phyloP scores from a whole-genome alignment of 306 rosid species.

The Dicorynia guianensis region DNA sequence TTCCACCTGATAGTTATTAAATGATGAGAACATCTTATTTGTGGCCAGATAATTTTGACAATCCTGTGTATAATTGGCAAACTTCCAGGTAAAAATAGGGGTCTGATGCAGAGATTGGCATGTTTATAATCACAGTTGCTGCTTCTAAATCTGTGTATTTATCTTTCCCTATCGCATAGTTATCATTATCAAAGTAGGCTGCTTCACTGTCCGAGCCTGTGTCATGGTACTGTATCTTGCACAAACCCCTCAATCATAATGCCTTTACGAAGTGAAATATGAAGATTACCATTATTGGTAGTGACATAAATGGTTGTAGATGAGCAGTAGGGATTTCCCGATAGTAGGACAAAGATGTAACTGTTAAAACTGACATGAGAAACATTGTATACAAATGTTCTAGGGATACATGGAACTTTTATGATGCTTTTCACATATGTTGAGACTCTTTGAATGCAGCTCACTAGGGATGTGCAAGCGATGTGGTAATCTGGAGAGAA shows the following conservation, averaged over 20 bases:
- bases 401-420: not conserved
- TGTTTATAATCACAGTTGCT: conserved; percentile 3
- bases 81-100: conserved; percentile 3
- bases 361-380: conserved; percentile 8
- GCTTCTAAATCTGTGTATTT: not conserved
- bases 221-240: conserved; percentile 4
- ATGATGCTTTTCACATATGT: not conserved
- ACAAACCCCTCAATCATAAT: not conserved
- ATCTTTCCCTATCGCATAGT: not conserved
- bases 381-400: not conserved
- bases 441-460: conserved; percentile 50
- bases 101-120: not conserved
- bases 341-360: not conserved
- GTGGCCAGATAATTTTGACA: not conserved
- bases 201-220: conserved; percentile 8
- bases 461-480: conserved; percentile 84
- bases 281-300: not conserved
- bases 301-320: not conserved
- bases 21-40: not conserved
- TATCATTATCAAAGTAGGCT: not conserved
- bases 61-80: conserved; percentile 12
- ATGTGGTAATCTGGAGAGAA: conserved; percentile 79
- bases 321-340: not conserved
- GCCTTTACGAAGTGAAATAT: conserved; percentile 6
- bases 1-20: not conserved